Evolutionary conservation across 1,139 yeast species (phyloP).

Genomic region (Blastobotrys elegans): DNA sequence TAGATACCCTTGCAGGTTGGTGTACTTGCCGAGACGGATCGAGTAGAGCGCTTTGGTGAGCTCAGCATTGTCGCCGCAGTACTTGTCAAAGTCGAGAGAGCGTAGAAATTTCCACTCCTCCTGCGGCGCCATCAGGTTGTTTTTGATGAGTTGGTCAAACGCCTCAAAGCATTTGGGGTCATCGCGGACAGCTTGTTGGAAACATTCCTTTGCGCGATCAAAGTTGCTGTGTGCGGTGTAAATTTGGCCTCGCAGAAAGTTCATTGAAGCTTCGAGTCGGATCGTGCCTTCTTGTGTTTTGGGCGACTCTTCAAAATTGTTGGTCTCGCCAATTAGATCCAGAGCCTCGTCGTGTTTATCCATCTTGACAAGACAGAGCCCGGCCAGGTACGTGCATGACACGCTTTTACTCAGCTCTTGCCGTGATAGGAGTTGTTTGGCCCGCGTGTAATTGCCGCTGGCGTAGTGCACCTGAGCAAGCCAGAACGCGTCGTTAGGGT

Average conservation of each 20-base stretch:
- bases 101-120: slow-evolving; percentile 80
- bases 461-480: slow-evolving; percentile 81
- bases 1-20: slow-evolving; percentile 52
- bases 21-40: slow-evolving; percentile 68
- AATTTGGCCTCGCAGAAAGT: slow-evolving; percentile 78
- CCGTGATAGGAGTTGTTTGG: slow-evolving; percentile 53
- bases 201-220: slow-evolving; percentile 82
- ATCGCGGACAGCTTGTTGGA: slow-evolving; percentile 76
- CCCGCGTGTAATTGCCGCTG: slow-evolving; percentile 73
- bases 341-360: slow-evolving; percentile 88
- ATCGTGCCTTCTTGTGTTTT: slow-evolving; percentile 43
- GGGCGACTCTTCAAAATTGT: slow-evolving; percentile 5
- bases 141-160: slow-evolving; percentile 68
- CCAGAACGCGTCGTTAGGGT: slow-evolving; percentile 96
- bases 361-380: slow-evolving; percentile 65
- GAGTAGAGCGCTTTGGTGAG: slow-evolving; percentile 72
- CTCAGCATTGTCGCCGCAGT: slow-evolving; percentile 74
- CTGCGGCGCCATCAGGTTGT: slow-evolving; percentile 71
- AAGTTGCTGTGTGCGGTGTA: slow-evolving; percentile 81
- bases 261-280: slow-evolving; percentile 80
- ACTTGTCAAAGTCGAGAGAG: slow-evolving; percentile 60
- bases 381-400: slow-evolving; percentile 79
- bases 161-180: slow-evolving; percentile 96
- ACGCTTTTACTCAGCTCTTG: slow-evolving; percentile 43
- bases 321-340: slow-evolving; percentile 58